Evolutionary conservation across 169 alveolate genomes (phyloP), one percentile per base, ranked within the genome.

Genomic region (Hepatocystis sp.): DNA sequence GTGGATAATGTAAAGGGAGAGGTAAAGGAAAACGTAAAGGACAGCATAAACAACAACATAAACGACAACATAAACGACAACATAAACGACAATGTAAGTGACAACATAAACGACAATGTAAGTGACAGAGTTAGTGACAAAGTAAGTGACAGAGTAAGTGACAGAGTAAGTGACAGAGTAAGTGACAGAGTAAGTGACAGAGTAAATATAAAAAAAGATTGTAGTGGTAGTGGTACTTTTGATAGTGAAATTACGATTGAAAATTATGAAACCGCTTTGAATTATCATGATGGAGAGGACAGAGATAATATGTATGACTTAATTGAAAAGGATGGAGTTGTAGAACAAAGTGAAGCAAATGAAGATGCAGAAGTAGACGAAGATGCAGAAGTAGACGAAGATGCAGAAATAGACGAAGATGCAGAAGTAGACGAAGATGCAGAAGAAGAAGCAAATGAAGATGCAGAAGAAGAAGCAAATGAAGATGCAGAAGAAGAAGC

Each of bases 341-440:
- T 56, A 0, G 76, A 71, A 0, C 28, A 42, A 8, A 76, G 39
- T 0, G 66, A 71, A 3, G 27, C 7, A 7, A 39, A 21, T 5
- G 64, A 71, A 1, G 27, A 55, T 8, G 53, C 2, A 7, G 60
- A 56, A 1, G 55, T 40, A 3, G 68, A 40, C 1, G 42, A 30
- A 34, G 49, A 40, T 0, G 85, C 21, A 4, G 52, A 30, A 56
- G 53, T 23, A 44, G 15, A 25, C 2, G 55, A 42, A 3, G 47
- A 56, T 42, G 0, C 61, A 11, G 19, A 7, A 3, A 0, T 66
- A 32, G 42, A 65, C 51, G 8, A 17, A 46, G 17, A 65, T 17
- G 15, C 52, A 56, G 19, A 23, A 2, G 0, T 47, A 42, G 15
- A 21, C 7, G 0, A 51, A 27, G 68, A 60, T 27, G 39, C 11